Base-by-base conservation (phyloP, 306 rosid species). In the Trifolium subterraneum region DNA sequence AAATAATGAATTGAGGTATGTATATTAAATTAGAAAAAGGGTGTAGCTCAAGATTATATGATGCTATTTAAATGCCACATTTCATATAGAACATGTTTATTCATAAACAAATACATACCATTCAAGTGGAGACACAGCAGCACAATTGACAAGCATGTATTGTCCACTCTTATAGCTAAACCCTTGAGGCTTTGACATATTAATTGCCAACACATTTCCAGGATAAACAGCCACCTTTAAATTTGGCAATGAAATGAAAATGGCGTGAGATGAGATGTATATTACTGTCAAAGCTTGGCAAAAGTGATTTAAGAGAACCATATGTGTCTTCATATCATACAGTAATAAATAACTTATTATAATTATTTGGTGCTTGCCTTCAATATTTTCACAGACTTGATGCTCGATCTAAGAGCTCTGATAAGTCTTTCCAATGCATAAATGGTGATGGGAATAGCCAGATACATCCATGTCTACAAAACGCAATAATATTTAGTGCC, bases 91-190 rank as follows among this genome's bases (percentile, higher is more conserved):
- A 68, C 42, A 68, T 4, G 73, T 52, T 77, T 74, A 29, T 71
- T 81, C 38, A 52, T 44, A 52, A 72, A 44, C 23, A 60, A 54
- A 76, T 45, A 48, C 79, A 38, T 84, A 84, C 90, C 90, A 87
- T 79, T 87, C 90, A 60, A 87, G 75, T 67, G 90, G 90, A 73
- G 90, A 87, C 54, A 87, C 85, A 23, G 81, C 80, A 64, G 88
- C 84, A 82, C 88, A 87, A 52, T 84, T 87, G 58, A 87, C 84
- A 79, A 79, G 74, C 83, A 89, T 89, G 80, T 80, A 89, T 73
- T 87, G 90, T 77, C 94, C 90, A 80, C 92, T 87, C 51, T 71
- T 82, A 87, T 87, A 89, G 66, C 14, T 70, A 75, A 85, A 87
- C 10, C 90, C 87, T 2, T 75, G 84, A 42, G 94, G 94, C 85